Percentiles rank a stretch among this genome's conserved stretches.
These are phyloP conservation scores for Talaromyces stipitatus DNA, from an alignment of 495 filamentous ascomycete genomes.

Conservation along the genomic window DNA sequence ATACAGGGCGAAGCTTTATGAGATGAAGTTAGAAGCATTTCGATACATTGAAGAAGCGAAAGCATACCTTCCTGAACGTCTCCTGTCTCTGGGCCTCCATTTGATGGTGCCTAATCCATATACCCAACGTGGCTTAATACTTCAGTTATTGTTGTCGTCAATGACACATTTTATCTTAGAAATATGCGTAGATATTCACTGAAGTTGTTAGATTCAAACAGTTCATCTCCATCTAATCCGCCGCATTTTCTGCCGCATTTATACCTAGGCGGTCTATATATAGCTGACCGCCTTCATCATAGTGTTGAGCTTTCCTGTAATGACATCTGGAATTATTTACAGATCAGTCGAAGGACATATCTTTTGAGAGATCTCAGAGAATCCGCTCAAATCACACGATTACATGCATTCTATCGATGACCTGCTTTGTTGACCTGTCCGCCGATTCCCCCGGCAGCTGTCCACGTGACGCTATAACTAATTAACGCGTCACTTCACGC, in stretches of 20 bases:
- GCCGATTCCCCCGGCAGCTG: neutral
- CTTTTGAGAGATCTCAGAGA: no score
- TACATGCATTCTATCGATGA: no score
- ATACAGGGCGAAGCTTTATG: constrained; percentile 62
- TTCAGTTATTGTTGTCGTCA: neutral
- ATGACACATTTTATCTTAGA: neutral
- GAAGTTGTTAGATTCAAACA: neutral
- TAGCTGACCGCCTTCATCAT: constrained; percentile 8
- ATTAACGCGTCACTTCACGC: constrained; percentile 7
- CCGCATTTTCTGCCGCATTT: constrained; percentile 11
- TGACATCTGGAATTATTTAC: neutral
- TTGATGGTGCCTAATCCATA: neutral
- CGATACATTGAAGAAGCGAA: neutral
- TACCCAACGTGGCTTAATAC: neutral
- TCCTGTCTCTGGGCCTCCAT: constrained; percentile 36
- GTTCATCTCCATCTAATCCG: neutral
- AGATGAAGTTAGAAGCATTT: constrained; percentile 1
- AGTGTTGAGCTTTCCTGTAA: neutral
- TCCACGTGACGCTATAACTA: constrained; percentile 4
- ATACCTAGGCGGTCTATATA: neutral
- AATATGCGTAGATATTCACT: neutral
- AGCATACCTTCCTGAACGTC: constrained; percentile 32
- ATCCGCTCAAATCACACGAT: no score
- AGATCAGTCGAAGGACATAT: no score
- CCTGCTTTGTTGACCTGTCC: neutral